Conservation (phyloP, 441 rosid genomes). For the Francoa sonchifolia region DNA sequence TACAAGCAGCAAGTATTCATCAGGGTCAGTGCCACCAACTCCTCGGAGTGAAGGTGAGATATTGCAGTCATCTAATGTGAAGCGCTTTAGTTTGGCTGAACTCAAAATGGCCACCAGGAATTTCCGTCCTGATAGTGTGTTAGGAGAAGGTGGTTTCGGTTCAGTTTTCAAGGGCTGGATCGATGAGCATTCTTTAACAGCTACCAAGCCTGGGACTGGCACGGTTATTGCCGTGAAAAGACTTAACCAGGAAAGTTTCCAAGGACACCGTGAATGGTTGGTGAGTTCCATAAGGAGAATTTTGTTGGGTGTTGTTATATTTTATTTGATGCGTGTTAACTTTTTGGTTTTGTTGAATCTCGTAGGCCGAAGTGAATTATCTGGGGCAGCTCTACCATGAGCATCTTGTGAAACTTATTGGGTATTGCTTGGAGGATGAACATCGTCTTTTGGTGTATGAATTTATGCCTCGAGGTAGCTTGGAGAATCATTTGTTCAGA, state of each 20-base stretch:
- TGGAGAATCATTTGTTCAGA: conserved; percentile 83
- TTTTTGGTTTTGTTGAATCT: conserved; percentile 5
- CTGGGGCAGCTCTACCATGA: conserved; percentile 72
- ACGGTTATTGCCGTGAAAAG: not conserved
- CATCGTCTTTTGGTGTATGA: conserved; percentile 79
- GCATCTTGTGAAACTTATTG: conserved; percentile 70
- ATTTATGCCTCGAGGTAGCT: conserved; percentile 88
- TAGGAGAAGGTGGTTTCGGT: conserved; percentile 97
- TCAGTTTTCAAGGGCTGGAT: conserved; percentile 95
- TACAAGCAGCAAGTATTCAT: conserved; percentile 41
- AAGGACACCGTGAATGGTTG: conserved; percentile 1
- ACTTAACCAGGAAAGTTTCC: conserved; percentile 2
- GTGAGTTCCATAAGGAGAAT: not conserved
- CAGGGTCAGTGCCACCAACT: conserved; percentile 37
- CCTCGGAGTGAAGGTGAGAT: conserved; percentile 80
- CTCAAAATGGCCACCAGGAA: conserved; percentile 71
- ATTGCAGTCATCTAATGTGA: conserved; percentile 61
- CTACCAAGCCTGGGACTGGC: conserved; percentile 72
- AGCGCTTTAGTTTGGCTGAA: conserved; percentile 45
- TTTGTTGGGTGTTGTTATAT: no score
- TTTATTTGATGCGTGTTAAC: not conserved
- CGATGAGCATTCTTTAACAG: conserved; percentile 50
- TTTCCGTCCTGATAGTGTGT: conserved; percentile 72
- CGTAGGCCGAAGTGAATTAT: conserved; percentile 77
- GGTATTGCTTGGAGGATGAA: conserved; percentile 85